phyloP scores from a whole-genome alignment of 305 asterid genomes.

The Solanum hybrid region DNA sequence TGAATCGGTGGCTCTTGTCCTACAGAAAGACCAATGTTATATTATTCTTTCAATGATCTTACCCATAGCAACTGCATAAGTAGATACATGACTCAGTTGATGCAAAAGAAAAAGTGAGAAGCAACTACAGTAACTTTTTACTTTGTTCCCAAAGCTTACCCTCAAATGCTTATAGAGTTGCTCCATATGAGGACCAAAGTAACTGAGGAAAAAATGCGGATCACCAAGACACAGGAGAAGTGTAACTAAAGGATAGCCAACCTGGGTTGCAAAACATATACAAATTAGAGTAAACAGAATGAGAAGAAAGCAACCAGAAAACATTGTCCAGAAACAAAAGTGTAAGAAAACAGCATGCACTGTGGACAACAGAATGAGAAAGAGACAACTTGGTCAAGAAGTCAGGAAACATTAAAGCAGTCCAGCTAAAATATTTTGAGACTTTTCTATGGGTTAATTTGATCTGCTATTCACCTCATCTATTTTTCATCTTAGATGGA shows the following conservation, averaged over 20 bases:
- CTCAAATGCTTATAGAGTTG: constrained; percentile 93
- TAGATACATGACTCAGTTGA: neutral
- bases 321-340: neutral
- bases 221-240: constrained; percentile 98
- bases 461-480: neutral
- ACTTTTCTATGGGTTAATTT: neutral
- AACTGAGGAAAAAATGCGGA: constrained; percentile 72
- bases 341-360: neutral
- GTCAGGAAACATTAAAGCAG: neutral
- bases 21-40: constrained; percentile 23
- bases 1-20: constrained; percentile 97
- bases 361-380: neutral
- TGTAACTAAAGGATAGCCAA: constrained; percentile 95
- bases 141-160: neutral
- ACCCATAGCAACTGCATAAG: neutral
- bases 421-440: neutral
- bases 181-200: constrained; percentile 95
- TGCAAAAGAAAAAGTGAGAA: neutral
- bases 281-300: constrained; percentile 10
- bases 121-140: neutral
- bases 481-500: neutral
- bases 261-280: constrained; percentile 37
- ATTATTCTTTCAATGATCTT: neutral
- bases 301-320: neutral
- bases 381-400: neutral